A percentile compares a stretch with the other conserved stretches of the same genome.
These are phyloP conservation scores for Xylaria sp. DNA, from an alignment of 2,329 filamentous ascomycete genomes.

Conservation along the genomic window DNA sequence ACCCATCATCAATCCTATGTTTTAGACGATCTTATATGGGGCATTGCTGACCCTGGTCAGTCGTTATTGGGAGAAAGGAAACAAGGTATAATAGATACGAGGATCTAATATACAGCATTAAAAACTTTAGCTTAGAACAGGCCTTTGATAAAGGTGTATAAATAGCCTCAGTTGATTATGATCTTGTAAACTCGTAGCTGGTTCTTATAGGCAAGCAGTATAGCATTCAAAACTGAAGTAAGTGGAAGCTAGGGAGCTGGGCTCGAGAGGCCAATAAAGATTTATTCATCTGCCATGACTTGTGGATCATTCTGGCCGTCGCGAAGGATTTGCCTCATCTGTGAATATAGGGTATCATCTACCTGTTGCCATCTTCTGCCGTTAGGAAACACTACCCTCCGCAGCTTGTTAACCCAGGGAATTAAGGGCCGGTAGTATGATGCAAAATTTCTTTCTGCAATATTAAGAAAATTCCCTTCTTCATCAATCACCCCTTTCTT, in stretches of 20 bases:
- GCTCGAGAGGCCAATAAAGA: background rate
- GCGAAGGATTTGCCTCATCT: constrained; percentile 23
- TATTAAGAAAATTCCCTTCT: background rate
- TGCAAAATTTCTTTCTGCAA: constrained; percentile 38
- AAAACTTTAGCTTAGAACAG: too few species aligned
- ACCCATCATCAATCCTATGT: constrained; percentile 5
- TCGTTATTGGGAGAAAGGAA: background rate
- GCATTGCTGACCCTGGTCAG: background rate
- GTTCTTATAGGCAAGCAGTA: background rate
- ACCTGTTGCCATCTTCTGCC: constrained; percentile 11
- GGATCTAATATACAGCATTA: too few species aligned
- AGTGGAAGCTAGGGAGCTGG: too few species aligned
- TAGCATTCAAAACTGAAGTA: too few species aligned
- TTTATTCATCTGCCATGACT: constrained; percentile 7
- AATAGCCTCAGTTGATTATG: too few species aligned
- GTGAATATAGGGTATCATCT: constrained; percentile 19
- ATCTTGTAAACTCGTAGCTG: background rate
- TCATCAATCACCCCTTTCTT: constrained; percentile 2
- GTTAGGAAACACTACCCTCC: constrained; percentile 18
- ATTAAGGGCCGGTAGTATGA: constrained; percentile 5
- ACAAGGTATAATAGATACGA: too few species aligned
- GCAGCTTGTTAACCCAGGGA: constrained; percentile 17
- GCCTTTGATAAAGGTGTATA: too few species aligned
- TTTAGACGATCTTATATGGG: background rate
- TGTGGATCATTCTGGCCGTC: constrained; percentile 21